phyloP scores from a whole-genome alignment of 192 early-diverging fungal species.

The Dissophora ornata region DNA sequence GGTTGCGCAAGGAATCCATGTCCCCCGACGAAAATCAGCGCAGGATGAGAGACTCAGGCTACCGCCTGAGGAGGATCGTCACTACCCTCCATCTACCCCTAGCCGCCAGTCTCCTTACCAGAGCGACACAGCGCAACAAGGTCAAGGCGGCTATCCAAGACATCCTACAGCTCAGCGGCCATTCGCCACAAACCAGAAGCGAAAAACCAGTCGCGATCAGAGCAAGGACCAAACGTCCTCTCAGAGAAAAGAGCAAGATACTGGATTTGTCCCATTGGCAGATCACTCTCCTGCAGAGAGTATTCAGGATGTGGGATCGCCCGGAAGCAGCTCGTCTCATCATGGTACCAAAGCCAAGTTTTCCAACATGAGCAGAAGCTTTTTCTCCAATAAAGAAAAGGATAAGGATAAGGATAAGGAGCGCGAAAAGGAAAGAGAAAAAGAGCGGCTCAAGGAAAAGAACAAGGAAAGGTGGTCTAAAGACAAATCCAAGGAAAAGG shows the following conservation, averaged over 20 bases:
- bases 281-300: not conserved
- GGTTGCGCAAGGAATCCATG: constrained; percentile 52
- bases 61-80: constrained; percentile 9
- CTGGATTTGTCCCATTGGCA: not conserved
- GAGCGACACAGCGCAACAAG: not conserved
- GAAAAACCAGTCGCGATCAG: constrained; percentile 36
- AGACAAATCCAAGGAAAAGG: constrained; percentile 31
- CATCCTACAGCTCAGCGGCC: not conserved
- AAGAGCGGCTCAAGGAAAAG: constrained; percentile 6
- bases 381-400: constrained; percentile 53
- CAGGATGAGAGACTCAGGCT: constrained; percentile 43
- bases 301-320: constrained; percentile 9
- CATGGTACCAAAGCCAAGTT: constrained; percentile 35
- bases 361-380: constrained; percentile 45
- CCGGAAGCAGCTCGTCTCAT: constrained; percentile 8
- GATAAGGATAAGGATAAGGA: constrained; percentile 34
- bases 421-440: constrained; percentile 11
- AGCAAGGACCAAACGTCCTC: constrained; percentile 10
- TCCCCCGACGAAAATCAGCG: constrained; percentile 38
- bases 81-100: not conserved
- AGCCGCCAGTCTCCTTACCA: not conserved
- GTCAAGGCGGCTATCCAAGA: too few relatives aligned
- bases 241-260: constrained; percentile 11
- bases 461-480: constrained; percentile 15
- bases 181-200: not conserved